Evolutionary conservation across 1,284 basidiomycete genomes (phyloP), one percentile per base, ranked within the genome.

Genomic region (Paramarasmius palmivorus): DNA sequence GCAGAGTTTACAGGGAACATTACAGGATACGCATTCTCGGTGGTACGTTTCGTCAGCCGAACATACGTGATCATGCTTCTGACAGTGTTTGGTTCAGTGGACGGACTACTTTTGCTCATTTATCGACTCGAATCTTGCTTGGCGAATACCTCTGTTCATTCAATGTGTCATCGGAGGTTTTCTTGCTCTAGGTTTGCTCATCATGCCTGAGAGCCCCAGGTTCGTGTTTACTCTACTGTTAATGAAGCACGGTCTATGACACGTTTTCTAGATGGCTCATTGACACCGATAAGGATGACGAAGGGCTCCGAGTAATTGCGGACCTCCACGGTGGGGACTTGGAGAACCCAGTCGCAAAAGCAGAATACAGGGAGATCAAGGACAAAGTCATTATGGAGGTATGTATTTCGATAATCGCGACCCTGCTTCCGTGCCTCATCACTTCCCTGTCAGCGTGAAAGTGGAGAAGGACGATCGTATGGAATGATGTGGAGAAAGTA

Each of bases 1-100:
- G 95, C 98, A 80, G 96, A 98, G 67, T 98, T 98, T 68, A 98
- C 96, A 0, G 90, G 88, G 48, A 94, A 95, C 66, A 90, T 98
- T 62, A 77, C 93, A 54, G 96, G 96, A 45, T 99, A 99, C 68
- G 88, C 93, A 19, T 85, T 86, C 52, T 96, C 93, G 15, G 93
- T 98, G 57, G 93, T 94, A 73, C 60, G 90, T 77, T 55, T 51
- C 45, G n/a, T 14, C 37, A 12, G 35, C 17, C 39, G 9, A n/a
- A n/a, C n/a, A n/a, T n/a, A n/a, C n/a, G n/a, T n/a, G n/a, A n/a
- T n/a, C n/a, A n/a, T n/a, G n/a, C n/a, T n/a, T n/a, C n/a, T n/a
- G n/a, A n/a, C n/a, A n/a, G n/a, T n/a, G n/a, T 53, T 36, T 19
- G 45, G n/a, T n/a, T n/a, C 59, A 94, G 90, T 98, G 95, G 95